phyloP scores from a whole-genome alignment of 148 eudicot species.

The Suaeda aralocaspica region DNA sequence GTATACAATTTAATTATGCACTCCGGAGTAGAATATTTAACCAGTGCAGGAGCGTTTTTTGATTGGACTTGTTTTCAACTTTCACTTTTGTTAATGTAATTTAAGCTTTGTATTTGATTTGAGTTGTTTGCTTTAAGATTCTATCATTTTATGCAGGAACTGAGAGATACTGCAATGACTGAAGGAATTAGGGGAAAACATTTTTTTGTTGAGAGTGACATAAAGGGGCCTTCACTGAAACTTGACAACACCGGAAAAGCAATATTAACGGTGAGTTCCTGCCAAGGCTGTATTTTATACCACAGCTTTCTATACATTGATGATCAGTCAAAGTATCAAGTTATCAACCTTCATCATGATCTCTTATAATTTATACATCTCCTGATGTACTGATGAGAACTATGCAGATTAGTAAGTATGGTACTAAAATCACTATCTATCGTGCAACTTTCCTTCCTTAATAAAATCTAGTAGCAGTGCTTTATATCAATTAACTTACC shows the following conservation, averaged over 20 bases:
- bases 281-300: not conserved
- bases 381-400: not conserved
- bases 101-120: not conserved
- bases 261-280: conserved; percentile 67
- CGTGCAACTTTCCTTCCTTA: not conserved
- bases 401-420: not conserved
- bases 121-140: conserved; percentile 6
- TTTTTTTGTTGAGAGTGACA: conserved; percentile 61
- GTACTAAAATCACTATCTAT: not conserved
- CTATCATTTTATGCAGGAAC: conserved; percentile 42
- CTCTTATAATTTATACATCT: not conserved
- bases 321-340: not conserved
- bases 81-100: not conserved
- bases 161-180: conserved; percentile 61
- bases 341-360: too few relatives aligned
- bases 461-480: not conserved
- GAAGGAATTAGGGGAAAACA: conserved; percentile 49
- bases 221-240: conserved; percentile 81
- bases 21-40: too few relatives aligned
- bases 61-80: not conserved
- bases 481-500: not conserved
- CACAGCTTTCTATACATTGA: not conserved
- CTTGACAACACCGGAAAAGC: conserved; percentile 90
- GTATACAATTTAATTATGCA: not conserved
- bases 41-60: conserved; percentile 3